Evolutionary conservation across 768 basidiomycete genomes (phyloP).

Genomic region (Lactarius indigo): DNA sequence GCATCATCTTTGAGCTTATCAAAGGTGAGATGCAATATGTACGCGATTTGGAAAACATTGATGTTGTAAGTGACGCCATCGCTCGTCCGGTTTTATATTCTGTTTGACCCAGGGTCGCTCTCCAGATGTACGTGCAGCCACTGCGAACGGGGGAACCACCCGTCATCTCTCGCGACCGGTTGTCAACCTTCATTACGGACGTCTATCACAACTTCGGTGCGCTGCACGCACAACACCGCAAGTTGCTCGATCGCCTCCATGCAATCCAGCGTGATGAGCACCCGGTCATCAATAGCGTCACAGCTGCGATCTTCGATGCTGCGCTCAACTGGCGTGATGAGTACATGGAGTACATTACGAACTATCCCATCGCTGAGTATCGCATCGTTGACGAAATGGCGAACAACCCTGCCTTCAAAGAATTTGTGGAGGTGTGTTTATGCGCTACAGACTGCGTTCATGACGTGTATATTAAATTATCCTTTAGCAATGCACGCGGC

Average conservation of each 20-base stretch:
- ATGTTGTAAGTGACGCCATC: constrained; percentile 47
- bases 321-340: constrained; percentile 90
- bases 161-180: constrained; percentile 65
- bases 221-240: constrained; percentile 68
- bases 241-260: constrained; percentile 75
- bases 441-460: background rate
- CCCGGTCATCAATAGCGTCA: constrained; percentile 72
- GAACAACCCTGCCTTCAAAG: constrained; percentile 74
- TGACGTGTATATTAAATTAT: background rate
- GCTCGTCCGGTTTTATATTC: background rate
- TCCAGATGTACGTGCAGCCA: constrained; percentile 78
- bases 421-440: constrained; percentile 70
- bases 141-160: constrained; percentile 70
- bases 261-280: constrained; percentile 88
- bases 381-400: constrained; percentile 85
- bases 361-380: constrained; percentile 89
- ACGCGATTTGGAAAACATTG: constrained; percentile 84
- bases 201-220: constrained; percentile 88
- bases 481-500: constrained; percentile 47
- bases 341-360: constrained; percentile 91
- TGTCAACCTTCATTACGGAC: constrained; percentile 77
- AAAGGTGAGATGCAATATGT: constrained; percentile 96
- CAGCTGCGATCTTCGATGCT: constrained; percentile 81
- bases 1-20: constrained; percentile 91
- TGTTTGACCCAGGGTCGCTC: background rate